A percentile compares a stretch with the other conserved stretches of the same genome.
Conservation (phyloP, 2,329 filamentous ascomycete genomes). For the Fusarium sp. region DNA sequence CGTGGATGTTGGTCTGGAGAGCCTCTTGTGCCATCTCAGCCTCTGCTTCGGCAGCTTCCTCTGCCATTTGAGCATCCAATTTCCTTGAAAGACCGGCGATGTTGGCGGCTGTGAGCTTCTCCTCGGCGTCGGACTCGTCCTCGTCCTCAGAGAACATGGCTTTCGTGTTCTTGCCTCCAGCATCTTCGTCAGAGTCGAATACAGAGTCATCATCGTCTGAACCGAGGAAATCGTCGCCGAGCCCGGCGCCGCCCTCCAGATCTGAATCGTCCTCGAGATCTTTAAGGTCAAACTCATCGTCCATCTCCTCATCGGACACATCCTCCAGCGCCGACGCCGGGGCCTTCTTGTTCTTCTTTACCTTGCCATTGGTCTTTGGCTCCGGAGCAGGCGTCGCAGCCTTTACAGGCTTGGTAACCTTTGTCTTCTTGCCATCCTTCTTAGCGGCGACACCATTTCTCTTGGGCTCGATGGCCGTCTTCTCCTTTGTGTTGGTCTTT, state of each 20-base stretch:
- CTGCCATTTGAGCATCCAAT: constrained; percentile 78
- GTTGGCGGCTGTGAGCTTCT: constrained; percentile 92
- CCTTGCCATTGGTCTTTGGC: constrained; percentile 38
- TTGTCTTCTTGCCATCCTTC: constrained; percentile 44
- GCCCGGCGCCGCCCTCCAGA: constrained; percentile 44
- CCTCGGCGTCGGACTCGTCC: constrained; percentile 85
- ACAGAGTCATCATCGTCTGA: constrained; percentile 67
- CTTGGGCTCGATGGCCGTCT: constrained; percentile 42
- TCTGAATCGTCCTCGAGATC: constrained; percentile 57
- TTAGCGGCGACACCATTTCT: constrained; percentile 39
- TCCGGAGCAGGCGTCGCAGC: constrained; percentile 40
- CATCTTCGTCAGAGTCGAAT: constrained; percentile 75
- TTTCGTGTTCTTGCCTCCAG: constrained; percentile 54
- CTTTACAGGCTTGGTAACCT: constrained; percentile 47
- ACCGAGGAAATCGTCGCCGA: constrained; percentile 68
- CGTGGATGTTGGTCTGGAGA: constrained; percentile 91
- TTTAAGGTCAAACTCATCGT: constrained; percentile 54
- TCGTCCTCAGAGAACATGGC: constrained; percentile 96
- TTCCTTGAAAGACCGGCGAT: constrained; percentile 90
- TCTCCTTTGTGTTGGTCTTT: constrained; percentile 44
- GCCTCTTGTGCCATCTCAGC: constrained; percentile 86
- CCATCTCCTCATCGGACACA: constrained; percentile 51
- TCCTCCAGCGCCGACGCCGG: constrained; percentile 56
- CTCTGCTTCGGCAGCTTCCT: constrained; percentile 83
- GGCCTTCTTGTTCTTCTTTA: constrained; percentile 45